Evolutionary conservation across 805 yeast species (phyloP).

Genomic region (Tetrapisispora phaffii): DNA sequence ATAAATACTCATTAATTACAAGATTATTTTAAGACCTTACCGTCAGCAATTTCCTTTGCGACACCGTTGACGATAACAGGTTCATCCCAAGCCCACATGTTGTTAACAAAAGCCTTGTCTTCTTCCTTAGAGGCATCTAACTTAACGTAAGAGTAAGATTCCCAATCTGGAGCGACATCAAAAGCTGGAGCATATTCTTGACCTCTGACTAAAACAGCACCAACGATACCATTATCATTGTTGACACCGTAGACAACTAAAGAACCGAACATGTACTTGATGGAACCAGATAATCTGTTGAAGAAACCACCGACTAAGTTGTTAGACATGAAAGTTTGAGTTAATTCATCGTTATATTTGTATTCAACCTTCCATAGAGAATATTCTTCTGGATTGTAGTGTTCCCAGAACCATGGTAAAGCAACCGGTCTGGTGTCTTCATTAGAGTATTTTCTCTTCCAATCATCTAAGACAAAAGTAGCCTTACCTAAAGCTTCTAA

Average conservation of each 20-base stretch:
- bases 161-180: slow-evolving; percentile 99
- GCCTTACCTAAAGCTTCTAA: slow-evolving; percentile 73
- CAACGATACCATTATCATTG: slow-evolving; percentile 95
- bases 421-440: slow-evolving; percentile 92
- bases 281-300: slow-evolving; percentile 84
- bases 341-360: slow-evolving; percentile 97
- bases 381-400: slow-evolving; percentile 87
- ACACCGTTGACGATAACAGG: slow-evolving; percentile 77
- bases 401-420: slow-evolving; percentile 97
- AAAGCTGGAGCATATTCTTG: slow-evolving; percentile 85
- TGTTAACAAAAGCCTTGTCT: slow-evolving; percentile 71
- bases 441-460: slow-evolving; percentile 95
- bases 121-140: slow-evolving; percentile 72
- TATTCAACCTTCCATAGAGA: slow-evolving; percentile 90
- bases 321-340: slow-evolving; percentile 95
- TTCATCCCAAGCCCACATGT: slow-evolving; percentile 98
- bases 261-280: slow-evolving; percentile 89
- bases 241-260: slow-evolving; percentile 95
- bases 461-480: slow-evolving; percentile 67
- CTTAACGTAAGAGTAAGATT: slow-evolving; percentile 76
- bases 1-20: not conserved
- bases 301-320: slow-evolving; percentile 97
- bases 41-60: slow-evolving; percentile 84
- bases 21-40: slow-evolving; percentile 83
- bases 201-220: slow-evolving; percentile 93